A percentile compares a stretch with the other conserved stretches of the same genome.
Evolutionary conservation across 2,329 filamentous ascomycete species (phyloP).

Genomic region (Fusarium decemcellulare): DNA sequence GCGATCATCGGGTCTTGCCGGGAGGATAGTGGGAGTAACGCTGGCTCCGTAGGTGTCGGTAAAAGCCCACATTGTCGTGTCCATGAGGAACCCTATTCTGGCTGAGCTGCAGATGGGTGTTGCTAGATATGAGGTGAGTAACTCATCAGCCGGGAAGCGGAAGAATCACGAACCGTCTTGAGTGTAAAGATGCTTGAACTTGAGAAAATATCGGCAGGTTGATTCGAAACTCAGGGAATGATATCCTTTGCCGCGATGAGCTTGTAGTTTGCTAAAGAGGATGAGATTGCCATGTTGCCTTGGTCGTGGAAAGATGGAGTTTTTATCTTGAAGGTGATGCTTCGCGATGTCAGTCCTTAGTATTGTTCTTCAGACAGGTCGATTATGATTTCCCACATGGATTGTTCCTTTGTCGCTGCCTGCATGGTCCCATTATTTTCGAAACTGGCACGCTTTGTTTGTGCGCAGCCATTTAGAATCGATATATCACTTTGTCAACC

Average conservation of each 20-base stretch:
- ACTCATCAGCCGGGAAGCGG: not conserved
- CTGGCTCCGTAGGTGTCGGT: not conserved
- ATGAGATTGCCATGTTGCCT: not conserved
- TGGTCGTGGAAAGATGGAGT: not conserved
- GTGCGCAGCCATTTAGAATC: slow-evolving; percentile 2
- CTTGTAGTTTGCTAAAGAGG: slow-evolving; percentile 1
- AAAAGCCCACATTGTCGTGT: slow-evolving; percentile 16
- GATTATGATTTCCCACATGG: slow-evolving; percentile 6
- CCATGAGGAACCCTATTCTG: slow-evolving; percentile 19
- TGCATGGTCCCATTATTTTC: not conserved
- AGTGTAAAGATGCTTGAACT: not conserved
- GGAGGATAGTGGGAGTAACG: slow-evolving; percentile 1
- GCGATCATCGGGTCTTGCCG: not conserved
- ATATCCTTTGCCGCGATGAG: not conserved
- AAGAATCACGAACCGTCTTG: slow-evolving; percentile 10
- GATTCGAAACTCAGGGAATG: not conserved
- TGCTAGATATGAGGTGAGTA: not conserved
- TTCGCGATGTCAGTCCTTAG: not conserved
- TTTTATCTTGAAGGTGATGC: slow-evolving; percentile 19
- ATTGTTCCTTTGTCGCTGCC: slow-evolving; percentile 17
- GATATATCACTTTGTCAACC: slow-evolving; percentile 28
- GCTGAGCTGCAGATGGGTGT: not conserved
- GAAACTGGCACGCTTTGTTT: slow-evolving; percentile 4
- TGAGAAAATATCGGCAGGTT: too few relatives aligned
- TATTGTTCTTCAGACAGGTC: slow-evolving; percentile 19